These are phyloP conservation scores for Penicillium occitanis DNA, from an alignment of 2,329 filamentous ascomycete species.

Conservation along the genomic window DNA sequence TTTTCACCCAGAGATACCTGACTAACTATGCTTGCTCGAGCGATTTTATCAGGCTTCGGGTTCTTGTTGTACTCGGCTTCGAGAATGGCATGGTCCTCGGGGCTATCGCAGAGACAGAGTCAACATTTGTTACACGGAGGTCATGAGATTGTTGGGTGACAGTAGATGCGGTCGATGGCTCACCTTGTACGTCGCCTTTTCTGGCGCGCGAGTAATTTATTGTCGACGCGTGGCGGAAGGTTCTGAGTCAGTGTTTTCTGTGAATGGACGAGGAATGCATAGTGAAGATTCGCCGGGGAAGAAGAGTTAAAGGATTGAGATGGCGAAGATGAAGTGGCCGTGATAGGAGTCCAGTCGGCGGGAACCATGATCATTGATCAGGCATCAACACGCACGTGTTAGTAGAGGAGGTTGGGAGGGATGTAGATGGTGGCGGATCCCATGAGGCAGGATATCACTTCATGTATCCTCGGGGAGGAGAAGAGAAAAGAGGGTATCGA, in stretches of 20 bases:
- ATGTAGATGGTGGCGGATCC: constrained; percentile 2
- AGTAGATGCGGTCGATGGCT: constrained; percentile 23
- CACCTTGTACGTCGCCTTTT: constrained; percentile 64
- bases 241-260: constrained; percentile 57
- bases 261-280: constrained; percentile 62
- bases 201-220: constrained; percentile 60
- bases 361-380: constrained; percentile 35
- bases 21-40: constrained; percentile 78
- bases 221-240: constrained; percentile 58
- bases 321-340: constrained; percentile 35
- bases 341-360: constrained; percentile 32
- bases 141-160: neutral
- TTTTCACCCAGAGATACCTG: constrained; percentile 89
- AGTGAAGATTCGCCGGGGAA: constrained; percentile 40
- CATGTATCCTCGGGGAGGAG: neutral
- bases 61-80: constrained; percentile 83
- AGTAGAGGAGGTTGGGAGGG: neutral
- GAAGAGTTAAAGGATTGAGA: constrained; percentile 32
- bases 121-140: neutral
- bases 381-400: neutral
- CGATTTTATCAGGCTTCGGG: constrained; percentile 86
- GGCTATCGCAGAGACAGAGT: constrained; percentile 51
- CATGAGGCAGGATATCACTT: constrained; percentile 2
- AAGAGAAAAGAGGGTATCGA: neutral
- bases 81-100: constrained; percentile 83